A percentile compares a stretch with the other conserved stretches of the same genome.
These are phyloP conservation scores for Dinochytrium kinnereticum DNA, from an alignment of 371 early-diverging fungal species.

Conservation along the genomic window DNA sequence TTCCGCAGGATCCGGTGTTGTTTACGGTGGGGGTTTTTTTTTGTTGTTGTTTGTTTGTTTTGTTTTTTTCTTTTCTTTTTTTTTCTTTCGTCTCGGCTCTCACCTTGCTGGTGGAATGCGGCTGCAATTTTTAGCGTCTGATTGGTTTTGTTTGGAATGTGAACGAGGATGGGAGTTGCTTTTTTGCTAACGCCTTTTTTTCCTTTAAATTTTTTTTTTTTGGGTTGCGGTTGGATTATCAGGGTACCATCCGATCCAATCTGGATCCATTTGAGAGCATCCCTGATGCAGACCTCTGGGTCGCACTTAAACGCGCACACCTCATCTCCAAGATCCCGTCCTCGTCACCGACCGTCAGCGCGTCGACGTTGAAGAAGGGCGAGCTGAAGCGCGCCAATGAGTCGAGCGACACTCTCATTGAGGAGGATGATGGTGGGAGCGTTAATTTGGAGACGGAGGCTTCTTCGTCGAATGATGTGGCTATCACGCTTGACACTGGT, in stretches of 20 bases:
- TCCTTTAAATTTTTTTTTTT: too few relatives aligned
- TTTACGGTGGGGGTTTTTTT: conserved; percentile 38
- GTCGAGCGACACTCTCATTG: too few relatives aligned
- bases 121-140: too few relatives aligned
- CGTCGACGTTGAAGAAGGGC: too few relatives aligned
- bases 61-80: neutral
- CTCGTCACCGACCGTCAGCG: too few relatives aligned
- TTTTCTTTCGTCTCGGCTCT: neutral
- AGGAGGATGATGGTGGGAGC: too few relatives aligned
- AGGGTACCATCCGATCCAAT: conserved; percentile 45
- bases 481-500: conserved; percentile 42
- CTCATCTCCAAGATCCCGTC: conserved; percentile 5
- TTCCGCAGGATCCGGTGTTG: conserved; percentile 56
- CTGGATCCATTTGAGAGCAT: conserved; percentile 65
- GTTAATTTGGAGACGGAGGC: too few relatives aligned
- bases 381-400: too few relatives aligned
- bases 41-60: neutral
- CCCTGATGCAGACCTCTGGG: conserved; percentile 66
- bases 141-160: too few relatives aligned
- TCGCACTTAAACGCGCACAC: conserved; percentile 65
- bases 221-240: conserved; percentile 29
- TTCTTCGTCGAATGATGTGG: conserved; percentile 44
- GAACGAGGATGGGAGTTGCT: too few relatives aligned
- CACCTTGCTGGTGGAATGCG: too few relatives aligned
- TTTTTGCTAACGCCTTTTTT: too few relatives aligned